Percentiles rank a stretch among this genome's conserved stretches.
Evolutionary conservation across 495 filamentous ascomycete species (phyloP).

Genomic region (Aspergillus carlsbadensis): DNA sequence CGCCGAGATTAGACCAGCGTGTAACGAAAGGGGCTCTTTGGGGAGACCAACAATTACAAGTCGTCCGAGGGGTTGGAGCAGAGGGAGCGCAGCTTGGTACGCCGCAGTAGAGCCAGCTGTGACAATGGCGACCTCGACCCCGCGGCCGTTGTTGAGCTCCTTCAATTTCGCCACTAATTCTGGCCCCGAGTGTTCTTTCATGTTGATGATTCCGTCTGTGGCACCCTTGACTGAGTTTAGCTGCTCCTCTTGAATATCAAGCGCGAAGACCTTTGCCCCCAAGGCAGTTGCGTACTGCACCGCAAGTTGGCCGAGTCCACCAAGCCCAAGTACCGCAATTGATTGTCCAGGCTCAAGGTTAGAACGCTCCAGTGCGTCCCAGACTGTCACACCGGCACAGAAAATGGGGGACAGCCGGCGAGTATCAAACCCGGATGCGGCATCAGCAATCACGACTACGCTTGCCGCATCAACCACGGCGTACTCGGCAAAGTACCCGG

Average conservation of each 20-base stretch:
- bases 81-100: conserved; percentile 17
- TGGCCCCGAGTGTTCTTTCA: too few relatives aligned
- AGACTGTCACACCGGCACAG: conserved; percentile 23
- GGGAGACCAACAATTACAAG: conserved; percentile 20
- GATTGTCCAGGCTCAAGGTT: conserved; percentile 11
- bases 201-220: too few relatives aligned
- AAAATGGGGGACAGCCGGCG: conserved; percentile 18
- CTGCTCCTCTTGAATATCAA: conserved; percentile 18
- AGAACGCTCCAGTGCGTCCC: conserved; percentile 18
- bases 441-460: conserved; percentile 5
- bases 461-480: conserved; percentile 18
- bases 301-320: conserved; percentile 18
- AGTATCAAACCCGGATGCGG: not conserved
- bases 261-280: conserved; percentile 16
- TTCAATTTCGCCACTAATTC: conserved; percentile 3
- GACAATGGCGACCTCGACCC: conserved; percentile 19
- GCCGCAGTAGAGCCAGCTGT: conserved; percentile 15
- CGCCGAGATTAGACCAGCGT: not conserved
- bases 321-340: conserved; percentile 18
- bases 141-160: conserved; percentile 13
- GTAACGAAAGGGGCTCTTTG: conserved; percentile 1
- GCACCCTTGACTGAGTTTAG: conserved; percentile 5
- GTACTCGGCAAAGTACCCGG: conserved; percentile 21
- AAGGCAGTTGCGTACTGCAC: conserved; percentile 16
- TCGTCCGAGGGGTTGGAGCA: conserved; percentile 10